Conservation (phyloP, 148 eudicot genomes). For the Persicaria tinctoria region DNA sequence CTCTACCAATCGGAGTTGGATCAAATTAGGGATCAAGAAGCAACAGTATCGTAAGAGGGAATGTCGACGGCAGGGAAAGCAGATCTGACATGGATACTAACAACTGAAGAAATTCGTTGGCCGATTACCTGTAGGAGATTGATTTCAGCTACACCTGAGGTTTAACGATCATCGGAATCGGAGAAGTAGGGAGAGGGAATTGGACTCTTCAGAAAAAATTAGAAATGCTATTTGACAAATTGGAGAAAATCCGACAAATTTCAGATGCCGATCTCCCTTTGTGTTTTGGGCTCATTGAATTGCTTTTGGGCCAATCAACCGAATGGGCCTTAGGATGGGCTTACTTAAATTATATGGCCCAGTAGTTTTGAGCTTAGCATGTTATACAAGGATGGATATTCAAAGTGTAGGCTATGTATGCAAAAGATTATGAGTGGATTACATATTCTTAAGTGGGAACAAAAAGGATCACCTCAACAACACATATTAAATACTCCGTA, state of each 20-base stretch:
- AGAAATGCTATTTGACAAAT: background rate
- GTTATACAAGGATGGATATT: too few species aligned
- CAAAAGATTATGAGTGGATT: too few species aligned
- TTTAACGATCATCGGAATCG: constrained; percentile 9
- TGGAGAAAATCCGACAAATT: constrained; percentile 6
- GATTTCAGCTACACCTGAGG: background rate
- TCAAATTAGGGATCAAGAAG: background rate
- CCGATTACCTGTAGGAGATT: background rate
- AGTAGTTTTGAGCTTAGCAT: too few species aligned
- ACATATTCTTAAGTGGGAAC: too few species aligned
- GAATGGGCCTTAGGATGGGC: too few species aligned
- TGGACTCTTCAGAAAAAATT: background rate
- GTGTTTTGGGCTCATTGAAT: background rate
- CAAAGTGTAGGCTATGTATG: too few species aligned
- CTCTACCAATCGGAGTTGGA: background rate
- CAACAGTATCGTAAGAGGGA: background rate
- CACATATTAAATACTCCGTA: too few species aligned
- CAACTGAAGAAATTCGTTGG: background rate
- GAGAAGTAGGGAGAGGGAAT: constrained; percentile 4
- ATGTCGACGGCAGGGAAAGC: background rate
- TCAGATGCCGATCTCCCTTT: constrained; percentile 9
- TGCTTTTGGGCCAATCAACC: too few species aligned
- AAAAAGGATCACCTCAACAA: too few species aligned
- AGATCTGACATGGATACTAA: constrained; percentile 4
- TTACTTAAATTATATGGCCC: too few species aligned